Base-by-base conservation (phyloP, 495 filamentous ascomycete genomes). In the Annulohypoxylon stygium region DNA sequence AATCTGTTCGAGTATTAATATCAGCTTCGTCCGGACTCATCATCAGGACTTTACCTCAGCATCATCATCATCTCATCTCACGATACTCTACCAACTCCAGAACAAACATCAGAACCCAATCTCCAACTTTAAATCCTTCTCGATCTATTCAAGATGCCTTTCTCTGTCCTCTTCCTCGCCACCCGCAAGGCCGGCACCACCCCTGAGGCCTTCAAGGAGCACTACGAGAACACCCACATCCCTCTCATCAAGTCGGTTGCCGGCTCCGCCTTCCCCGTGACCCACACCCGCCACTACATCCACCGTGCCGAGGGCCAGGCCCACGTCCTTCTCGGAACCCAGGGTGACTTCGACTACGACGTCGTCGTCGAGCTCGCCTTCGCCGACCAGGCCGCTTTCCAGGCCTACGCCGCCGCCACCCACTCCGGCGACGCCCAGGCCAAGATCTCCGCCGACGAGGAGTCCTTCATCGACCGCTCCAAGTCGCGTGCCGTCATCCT, bases 281-380 rank as follows among this genome's bases (percentile, higher is more conserved):
- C 57, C 9, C 77, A 80, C 66, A 76, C 41, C 6, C 78, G 77
- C 9, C 57, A 61, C 39, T 83, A 83, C 58, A 64, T 81, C 62
- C 54, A 78, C 3, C 80, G 80, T 7, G 58, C 65, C 6, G 57
- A 68, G 3, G 37, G 26, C 14, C 53, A 73, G 34, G 39, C 53
- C 34, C 70, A 64, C 1, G 67, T 83, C 2, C 36, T 83, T 8
- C 50, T 75, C 8, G 83, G 83, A 23, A 70, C 65, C n/a, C 82
- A 81, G 68, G 53, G 67, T 4, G 83, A 81, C 37, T 80, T 82
- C 36, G 79, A 84, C 30, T 82, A 79, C 61, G 83, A 85, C 58
- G 78, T 74, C 11, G 70, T 79, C 23, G 81, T 76, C 3, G 80
- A 81, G 50, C 47, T 85, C 4, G 78, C 70, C 0, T 85, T 82